A percentile compares a stretch with the other conserved stretches of the same genome.
Evolutionary conservation across 2,329 filamentous ascomycete species (phyloP).

Genomic region (Cladosporium oxysporum): DNA sequence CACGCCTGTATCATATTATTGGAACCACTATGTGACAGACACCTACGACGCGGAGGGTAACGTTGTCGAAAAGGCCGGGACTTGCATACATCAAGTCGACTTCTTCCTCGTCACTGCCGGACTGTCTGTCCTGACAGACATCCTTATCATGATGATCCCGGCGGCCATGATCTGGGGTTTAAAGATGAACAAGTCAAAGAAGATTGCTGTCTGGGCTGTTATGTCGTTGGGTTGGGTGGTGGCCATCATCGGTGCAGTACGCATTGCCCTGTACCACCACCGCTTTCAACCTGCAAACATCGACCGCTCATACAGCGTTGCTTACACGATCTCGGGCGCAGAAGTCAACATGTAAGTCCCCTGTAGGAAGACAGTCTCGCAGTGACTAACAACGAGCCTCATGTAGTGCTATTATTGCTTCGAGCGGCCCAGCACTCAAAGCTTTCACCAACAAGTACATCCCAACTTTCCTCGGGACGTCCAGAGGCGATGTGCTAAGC

Average conservation of each 20-base stretch:
- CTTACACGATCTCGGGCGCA: conserved; percentile 40
- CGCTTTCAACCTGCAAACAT: conserved; percentile 21
- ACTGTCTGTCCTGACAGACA: conserved; percentile 41
- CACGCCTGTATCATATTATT: conserved; percentile 29
- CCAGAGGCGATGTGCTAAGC: not conserved
- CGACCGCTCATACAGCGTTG: conserved; percentile 40
- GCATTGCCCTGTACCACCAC: not conserved
- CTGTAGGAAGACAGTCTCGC: not conserved
- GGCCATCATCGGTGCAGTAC: conserved; percentile 30
- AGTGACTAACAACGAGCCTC: not conserved
- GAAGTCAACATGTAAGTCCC: conserved; percentile 39
- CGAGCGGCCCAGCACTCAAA: conserved; percentile 55
- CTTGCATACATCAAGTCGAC: conserved; percentile 37
- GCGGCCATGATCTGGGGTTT: conserved; percentile 47
- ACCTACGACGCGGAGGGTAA: conserved; percentile 33
- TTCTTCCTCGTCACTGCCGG: conserved; percentile 40
- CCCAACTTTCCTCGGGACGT: conserved; percentile 34
- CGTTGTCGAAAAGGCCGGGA: conserved; percentile 28
- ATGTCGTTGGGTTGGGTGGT: conserved; percentile 37
- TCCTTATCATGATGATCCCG: conserved; percentile 45
- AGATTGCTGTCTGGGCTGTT: conserved; percentile 37
- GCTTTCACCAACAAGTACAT: conserved; percentile 44
- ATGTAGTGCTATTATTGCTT: conserved; percentile 51
- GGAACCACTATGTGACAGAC: conserved; percentile 19
- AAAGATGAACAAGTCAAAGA: conserved; percentile 44